Percentiles rank a stretch among this genome's conserved stretches.
phyloP scores from a whole-genome alignment of 2,329 filamentous ascomycete species.

The Zarea fungicola region DNA sequence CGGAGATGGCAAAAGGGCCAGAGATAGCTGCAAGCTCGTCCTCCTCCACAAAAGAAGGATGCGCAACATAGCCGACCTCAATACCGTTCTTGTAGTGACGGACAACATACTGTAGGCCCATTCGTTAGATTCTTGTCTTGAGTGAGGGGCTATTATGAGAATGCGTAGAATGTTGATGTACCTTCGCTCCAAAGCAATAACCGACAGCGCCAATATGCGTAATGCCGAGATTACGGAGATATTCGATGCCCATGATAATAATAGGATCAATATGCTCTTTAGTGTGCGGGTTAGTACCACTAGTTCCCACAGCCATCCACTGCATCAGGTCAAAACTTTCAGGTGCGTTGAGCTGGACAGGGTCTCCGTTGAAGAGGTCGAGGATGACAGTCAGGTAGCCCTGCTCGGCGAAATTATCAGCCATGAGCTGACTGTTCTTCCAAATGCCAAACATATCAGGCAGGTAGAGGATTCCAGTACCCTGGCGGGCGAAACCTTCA shows the following conservation, averaged over 20 bases:
- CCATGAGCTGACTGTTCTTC: slow-evolving; percentile 36
- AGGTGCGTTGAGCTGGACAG: slow-evolving; percentile 21
- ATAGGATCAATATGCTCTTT: slow-evolving; percentile 29
- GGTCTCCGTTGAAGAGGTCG: slow-evolving; percentile 36
- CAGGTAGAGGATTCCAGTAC: slow-evolving; percentile 30
- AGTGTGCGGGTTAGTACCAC: slow-evolving; percentile 42
- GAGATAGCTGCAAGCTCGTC: slow-evolving; percentile 54
- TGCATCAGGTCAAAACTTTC: slow-evolving; percentile 25
- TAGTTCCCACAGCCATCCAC: slow-evolving; percentile 35
- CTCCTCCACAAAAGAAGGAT: slow-evolving; percentile 56
- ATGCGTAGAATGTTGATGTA: slow-evolving; percentile 24
- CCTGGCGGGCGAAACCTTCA: slow-evolving; percentile 21
- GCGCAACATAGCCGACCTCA: slow-evolving; percentile 57
- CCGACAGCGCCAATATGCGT: slow-evolving; percentile 52
- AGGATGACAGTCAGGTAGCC: slow-evolving; percentile 35
- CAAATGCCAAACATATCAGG: slow-evolving; percentile 35
- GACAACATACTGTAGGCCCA: slow-evolving; percentile 60
- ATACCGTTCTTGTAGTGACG: slow-evolving; percentile 56
- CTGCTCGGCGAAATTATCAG: slow-evolving; percentile 34
- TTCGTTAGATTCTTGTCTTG: too few species aligned
- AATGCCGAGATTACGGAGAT: slow-evolving; percentile 47
- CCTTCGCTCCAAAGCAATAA: slow-evolving; percentile 62
- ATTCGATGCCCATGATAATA: slow-evolving; percentile 40
- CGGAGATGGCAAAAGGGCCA: slow-evolving; percentile 56
- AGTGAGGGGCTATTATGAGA: not conserved